Percentiles rank a stretch among this genome's conserved stretches.
Evolutionary conservation across 305 asterid species (phyloP).

Genomic region (Nicotiana rustica): DNA sequence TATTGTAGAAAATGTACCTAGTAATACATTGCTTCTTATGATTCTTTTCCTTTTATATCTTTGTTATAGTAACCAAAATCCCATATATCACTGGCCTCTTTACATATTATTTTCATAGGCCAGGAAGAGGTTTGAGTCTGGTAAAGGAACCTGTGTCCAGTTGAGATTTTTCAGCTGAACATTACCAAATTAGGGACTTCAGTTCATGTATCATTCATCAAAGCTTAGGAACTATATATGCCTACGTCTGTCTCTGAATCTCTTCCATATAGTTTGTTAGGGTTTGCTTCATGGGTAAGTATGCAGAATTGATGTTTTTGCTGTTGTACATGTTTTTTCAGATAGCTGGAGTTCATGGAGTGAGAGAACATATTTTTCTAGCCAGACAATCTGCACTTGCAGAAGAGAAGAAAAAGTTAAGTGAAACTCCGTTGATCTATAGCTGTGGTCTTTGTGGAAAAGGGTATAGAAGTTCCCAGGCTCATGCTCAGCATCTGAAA

Average conservation of each 20-base stretch:
- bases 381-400: conserved; percentile 89
- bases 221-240: not conserved
- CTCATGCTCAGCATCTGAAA: conserved; percentile 88
- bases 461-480: conserved; percentile 84
- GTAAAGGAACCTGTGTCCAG: not conserved
- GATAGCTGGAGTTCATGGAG: conserved; percentile 99
- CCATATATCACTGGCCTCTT: not conserved
- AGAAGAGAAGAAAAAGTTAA: conserved; percentile 62
- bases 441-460: conserved; percentile 85
- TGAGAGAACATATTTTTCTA: conserved; percentile 77
- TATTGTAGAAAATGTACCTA: conserved; percentile 7
- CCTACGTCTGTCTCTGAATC: not conserved
- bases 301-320: conserved; percentile 23
- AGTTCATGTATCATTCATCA: not conserved
- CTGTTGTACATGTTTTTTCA: conserved; percentile 38
- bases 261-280: not conserved
- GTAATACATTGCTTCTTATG: not conserved
- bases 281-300: not conserved
- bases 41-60: not conserved
- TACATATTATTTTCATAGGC: not conserved
- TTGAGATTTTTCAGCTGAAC: not conserved
- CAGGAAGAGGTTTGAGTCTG: not conserved
- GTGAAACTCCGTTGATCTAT: conserved; percentile 78
- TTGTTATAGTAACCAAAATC: not conserved
- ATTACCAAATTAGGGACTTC: not conserved